Conservation (phyloP, 2,329 filamentous ascomycete species). For the Epichloe festucae region DNA sequence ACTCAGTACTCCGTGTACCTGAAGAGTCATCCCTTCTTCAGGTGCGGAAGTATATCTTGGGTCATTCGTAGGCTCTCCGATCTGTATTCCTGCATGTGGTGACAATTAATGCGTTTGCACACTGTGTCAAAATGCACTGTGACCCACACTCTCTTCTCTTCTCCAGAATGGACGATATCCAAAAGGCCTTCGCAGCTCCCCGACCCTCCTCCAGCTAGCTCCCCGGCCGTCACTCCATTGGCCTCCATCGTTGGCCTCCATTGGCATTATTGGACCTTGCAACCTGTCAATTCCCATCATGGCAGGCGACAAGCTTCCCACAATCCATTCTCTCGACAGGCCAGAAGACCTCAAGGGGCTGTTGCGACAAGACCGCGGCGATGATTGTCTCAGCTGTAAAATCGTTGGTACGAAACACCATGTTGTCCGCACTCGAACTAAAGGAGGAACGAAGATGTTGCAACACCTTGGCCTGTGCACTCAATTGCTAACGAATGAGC, state of each 20-base stretch:
- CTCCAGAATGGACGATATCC: too few species aligned
- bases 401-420: constrained; percentile 46
- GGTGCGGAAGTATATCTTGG: too few species aligned
- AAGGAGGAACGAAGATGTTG: not conserved
- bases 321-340: constrained; percentile 40
- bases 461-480: too few species aligned
- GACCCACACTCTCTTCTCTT: too few species aligned
- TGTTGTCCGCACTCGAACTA: not conserved
- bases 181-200: not conserved
- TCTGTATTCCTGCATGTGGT: too few species aligned
- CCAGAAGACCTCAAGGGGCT: constrained; percentile 49
- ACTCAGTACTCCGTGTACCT: too few species aligned
- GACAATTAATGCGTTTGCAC: too few species aligned
- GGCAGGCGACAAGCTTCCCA: constrained; percentile 31
- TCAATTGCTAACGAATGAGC: not conserved
- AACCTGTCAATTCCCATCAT: constrained; percentile 8
- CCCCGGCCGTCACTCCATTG: not conserved
- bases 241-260: not conserved
- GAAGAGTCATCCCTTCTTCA: too few species aligned
- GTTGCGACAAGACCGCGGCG: constrained; percentile 40
- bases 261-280: not conserved
- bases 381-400: constrained; percentile 60
- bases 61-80: too few species aligned
- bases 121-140: too few species aligned
- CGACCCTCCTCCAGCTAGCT: not conserved